A percentile compares a stretch with the other conserved stretches of the same genome.
These are phyloP conservation scores for Debaryomyces udenii DNA, from an alignment of 1,139 yeast genomes.

Conservation along the genomic window DNA sequence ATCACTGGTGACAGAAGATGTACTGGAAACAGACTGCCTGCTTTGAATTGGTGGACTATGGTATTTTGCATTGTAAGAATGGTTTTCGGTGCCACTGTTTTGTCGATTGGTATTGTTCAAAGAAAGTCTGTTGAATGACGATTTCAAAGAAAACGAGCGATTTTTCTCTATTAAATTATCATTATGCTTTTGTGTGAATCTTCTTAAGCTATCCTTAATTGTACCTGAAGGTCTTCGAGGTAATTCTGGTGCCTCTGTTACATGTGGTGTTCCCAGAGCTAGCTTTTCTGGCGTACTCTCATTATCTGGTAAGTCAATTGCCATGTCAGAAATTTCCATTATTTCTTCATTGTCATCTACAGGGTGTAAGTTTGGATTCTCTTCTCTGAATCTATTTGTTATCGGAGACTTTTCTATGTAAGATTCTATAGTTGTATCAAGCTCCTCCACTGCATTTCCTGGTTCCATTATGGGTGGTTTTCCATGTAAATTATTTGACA, in stretches of 20 bases:
- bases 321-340: conserved; percentile 16
- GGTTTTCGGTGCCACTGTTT: not conserved
- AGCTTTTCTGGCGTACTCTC: conserved; percentile 4
- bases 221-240: not conserved
- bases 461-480: conserved; percentile 1
- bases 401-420: conserved; percentile 29
- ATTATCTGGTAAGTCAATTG: not conserved
- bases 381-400: conserved; percentile 24
- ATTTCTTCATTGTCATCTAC: conserved; percentile 13
- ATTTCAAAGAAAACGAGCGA: conserved; percentile 5
- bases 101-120: not conserved
- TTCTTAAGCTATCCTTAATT: conserved; percentile 2
- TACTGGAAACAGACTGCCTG: conserved; percentile 11
- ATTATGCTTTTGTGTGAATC: conserved; percentile 2
- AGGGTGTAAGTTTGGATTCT: conserved; percentile 34
- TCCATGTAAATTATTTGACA: not conserved
- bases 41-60: conserved; percentile 12
- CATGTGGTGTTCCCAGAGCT: conserved; percentile 3
- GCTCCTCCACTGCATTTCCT: conserved; percentile 3
- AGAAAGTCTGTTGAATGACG: conserved; percentile 12
- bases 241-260: not conserved
- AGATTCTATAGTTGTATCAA: conserved; percentile 22
- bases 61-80: conserved; percentile 3
- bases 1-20: conserved; percentile 7
- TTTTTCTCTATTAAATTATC: conserved; percentile 2